These are phyloP conservation scores for Helicocarpus griseus DNA, from an alignment of 2,329 filamentous ascomycete species.

Conservation along the genomic window DNA sequence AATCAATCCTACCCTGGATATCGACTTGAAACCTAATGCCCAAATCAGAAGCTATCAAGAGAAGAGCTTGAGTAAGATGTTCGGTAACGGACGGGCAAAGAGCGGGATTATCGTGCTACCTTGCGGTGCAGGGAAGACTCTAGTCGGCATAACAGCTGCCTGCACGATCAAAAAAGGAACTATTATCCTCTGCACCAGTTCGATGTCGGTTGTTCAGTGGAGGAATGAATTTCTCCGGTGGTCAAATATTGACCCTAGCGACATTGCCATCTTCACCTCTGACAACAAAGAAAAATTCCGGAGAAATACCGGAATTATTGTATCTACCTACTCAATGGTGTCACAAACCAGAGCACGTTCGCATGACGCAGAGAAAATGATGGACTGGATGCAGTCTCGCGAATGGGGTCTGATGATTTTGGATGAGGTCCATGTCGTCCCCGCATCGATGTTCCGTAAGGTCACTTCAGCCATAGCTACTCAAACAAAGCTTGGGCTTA, in stretches of 20 bases:
- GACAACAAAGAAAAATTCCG: constrained; percentile 82
- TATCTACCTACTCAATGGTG: constrained; percentile 99
- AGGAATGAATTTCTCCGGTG: constrained; percentile 92
- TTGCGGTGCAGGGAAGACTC: constrained; percentile 91
- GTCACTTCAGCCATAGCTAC: constrained; percentile 90
- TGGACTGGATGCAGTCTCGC: constrained; percentile 78
- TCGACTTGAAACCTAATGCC: constrained; percentile 80
- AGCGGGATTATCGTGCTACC: constrained; percentile 96
- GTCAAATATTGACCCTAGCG: constrained; percentile 94
- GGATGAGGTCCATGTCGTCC: constrained; percentile 96
- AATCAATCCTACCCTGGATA: constrained; percentile 81
- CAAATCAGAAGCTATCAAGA: constrained; percentile 94
- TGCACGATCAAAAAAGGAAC: constrained; percentile 97
- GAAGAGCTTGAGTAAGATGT: constrained; percentile 98
- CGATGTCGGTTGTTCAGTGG: constrained; percentile 98
- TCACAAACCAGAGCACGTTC: constrained; percentile 78
- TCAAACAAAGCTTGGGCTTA: constrained; percentile 89
- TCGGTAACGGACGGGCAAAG: constrained; percentile 92
- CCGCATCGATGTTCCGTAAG: constrained; percentile 89
- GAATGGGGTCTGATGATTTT: constrained; percentile 98
- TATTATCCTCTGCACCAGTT: constrained; percentile 90
- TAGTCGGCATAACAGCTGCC: constrained; percentile 95
- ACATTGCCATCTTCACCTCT: constrained; percentile 90
- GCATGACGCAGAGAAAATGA: constrained; percentile 92
- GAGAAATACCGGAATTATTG: constrained; percentile 87